Base-by-base conservation (phyloP, 192 early-diverging fungal genomes). In the Umbelopsis sp. region DNA sequence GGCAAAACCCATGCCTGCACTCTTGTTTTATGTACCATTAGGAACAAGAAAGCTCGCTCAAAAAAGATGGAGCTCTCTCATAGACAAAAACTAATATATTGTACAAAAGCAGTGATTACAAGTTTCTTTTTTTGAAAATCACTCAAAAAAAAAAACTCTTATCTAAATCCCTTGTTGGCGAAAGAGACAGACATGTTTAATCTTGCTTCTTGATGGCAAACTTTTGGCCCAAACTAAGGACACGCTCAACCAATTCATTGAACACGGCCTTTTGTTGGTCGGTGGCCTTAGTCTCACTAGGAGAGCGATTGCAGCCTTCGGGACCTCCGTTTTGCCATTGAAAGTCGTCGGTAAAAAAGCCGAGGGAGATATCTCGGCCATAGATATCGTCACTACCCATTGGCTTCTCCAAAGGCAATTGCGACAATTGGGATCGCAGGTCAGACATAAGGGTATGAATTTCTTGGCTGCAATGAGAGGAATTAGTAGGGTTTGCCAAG, bases 311-410 rank as follows among this genome's bases (percentile, higher is more conserved):
- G 27, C 78, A 79, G 6, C 78, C 78, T 52, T 79, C 70, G 45
- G 78, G 78, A 18, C 73, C 78, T 44, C 78, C 77, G 46, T 79
- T 79, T 45, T 66, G 37, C 78, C 78, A 79, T 53, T 79, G 74
- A 67, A 79, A 75, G 44, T 73, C 76, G n/a, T 69, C 61, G 13
- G 58, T 49, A 21, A 61, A 70, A 46, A 79, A 79, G 3, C 49
- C 49, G n/a, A 79, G 64, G 1, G 74, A 75, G 11, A 66, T 72
- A 70, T 74, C 69, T 46, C 55, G 25, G 9, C 78, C 78, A 67
- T 79, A 79, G 68, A 79, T 79, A 58, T 79, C 78, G 23, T 75
- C 69, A n/a, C 73, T 72, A 6, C 78, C 78, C 5, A 46, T 51
- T 33, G 78, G 78, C 2, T 72, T 41, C 51, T 79, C 78, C 21